phyloP scores from a whole-genome alignment of 2,329 filamentous ascomycete genomes.

The Tolypocladium tropicale region DNA sequence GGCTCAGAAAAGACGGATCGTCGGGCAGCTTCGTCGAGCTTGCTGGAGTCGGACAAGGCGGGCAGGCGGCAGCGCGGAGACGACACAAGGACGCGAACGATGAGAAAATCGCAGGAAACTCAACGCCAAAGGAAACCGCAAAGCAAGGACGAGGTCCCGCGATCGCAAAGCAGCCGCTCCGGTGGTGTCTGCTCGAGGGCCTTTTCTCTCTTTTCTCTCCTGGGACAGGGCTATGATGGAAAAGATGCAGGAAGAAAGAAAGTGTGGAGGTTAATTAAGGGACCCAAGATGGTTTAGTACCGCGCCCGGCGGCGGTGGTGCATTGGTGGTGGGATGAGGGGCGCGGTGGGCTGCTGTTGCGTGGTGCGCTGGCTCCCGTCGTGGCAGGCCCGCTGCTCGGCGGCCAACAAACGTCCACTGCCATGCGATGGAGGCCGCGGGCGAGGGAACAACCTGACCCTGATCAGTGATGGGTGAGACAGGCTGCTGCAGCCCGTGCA shows the following conservation, averaged over 20 bases:
- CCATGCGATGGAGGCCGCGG: neutral
- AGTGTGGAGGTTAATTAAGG: conserved; percentile 5
- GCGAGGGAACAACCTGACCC: neutral
- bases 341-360: neutral
- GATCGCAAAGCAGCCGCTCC: conserved; percentile 4
- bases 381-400: neutral
- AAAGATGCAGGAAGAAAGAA: conserved; percentile 6
- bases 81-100: conserved; percentile 2
- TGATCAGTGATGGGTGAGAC: neutral
- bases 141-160: conserved; percentile 4
- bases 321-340: neutral
- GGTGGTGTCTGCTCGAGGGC: conserved; percentile 2
- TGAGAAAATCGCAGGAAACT: conserved; percentile 1
- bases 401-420: too few species aligned
- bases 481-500: neutral
- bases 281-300: conserved; percentile 5
- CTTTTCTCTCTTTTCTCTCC: too few species aligned
- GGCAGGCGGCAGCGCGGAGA: neutral
- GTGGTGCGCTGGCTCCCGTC: neutral
- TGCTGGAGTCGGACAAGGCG: neutral
- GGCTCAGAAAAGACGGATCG: neutral
- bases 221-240: conserved; percentile 3
- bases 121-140: conserved; percentile 3
- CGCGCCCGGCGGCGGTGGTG: neutral
- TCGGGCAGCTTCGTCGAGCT: neutral